Evolutionary conservation across 129 eudicot species (phyloP).

Genomic region (Flaveria sonorensis): DNA sequence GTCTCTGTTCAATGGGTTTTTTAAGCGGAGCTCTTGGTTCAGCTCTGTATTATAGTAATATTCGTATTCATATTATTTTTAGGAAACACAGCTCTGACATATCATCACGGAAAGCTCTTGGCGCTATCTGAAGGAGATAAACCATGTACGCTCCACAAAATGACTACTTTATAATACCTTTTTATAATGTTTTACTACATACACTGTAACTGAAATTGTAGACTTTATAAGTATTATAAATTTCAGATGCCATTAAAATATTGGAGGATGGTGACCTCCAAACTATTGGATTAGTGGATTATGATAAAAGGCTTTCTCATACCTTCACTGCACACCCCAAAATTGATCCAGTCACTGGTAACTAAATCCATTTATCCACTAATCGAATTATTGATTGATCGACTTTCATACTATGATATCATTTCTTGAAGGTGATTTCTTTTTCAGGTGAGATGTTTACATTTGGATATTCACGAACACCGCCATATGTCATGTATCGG

Average conservation of each 20-base stretch:
- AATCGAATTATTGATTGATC: neutral
- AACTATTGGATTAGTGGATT: slow-evolving; percentile 90
- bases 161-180: neutral
- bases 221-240: no score
- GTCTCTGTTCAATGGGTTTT: no score
- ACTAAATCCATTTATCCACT: slow-evolving; percentile 12
- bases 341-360: slow-evolving; percentile 95
- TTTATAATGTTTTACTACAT: no score
- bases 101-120: slow-evolving; percentile 89
- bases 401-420: neutral
- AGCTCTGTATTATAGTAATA: no score
- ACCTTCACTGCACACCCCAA: slow-evolving; percentile 95
- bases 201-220: no score
- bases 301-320: slow-evolving; percentile 86
- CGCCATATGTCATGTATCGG: slow-evolving; percentile 77
- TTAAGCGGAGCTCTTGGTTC: no score
- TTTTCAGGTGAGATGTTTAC: slow-evolving; percentile 92
- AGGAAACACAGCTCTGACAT: slow-evolving; percentile 91
- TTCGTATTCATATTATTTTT: slow-evolving; percentile 9
- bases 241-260: slow-evolving; percentile 75
- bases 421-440: slow-evolving; percentile 1
- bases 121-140: slow-evolving; percentile 88
- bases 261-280: slow-evolving; percentile 97
- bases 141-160: slow-evolving; percentile 61
- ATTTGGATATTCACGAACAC: slow-evolving; percentile 75